Percentiles rank a stretch among this genome's conserved stretches.
Evolutionary conservation across 2,329 filamentous ascomycete species (phyloP).

Genomic region (Rosellinia necatrix): DNA sequence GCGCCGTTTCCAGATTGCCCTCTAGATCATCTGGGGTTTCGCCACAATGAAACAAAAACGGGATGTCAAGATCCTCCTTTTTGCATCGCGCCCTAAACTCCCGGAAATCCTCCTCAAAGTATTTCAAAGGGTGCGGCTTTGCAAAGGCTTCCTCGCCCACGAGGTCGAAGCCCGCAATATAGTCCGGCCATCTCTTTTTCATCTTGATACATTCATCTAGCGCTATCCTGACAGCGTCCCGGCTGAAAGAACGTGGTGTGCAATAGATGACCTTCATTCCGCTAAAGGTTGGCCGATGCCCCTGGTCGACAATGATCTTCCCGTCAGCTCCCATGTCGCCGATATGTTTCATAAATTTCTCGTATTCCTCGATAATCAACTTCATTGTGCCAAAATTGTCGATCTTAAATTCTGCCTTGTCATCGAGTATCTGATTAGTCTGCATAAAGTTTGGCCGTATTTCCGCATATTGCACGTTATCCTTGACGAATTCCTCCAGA

Average conservation of each 20-base stretch:
- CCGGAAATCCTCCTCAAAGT: slow-evolving; percentile 54
- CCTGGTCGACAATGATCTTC: slow-evolving; percentile 29
- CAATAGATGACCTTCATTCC: slow-evolving; percentile 66
- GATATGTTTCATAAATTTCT: slow-evolving; percentile 46
- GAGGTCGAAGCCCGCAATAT: slow-evolving; percentile 65
- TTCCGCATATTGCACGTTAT: slow-evolving; percentile 65
- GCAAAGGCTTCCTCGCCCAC: slow-evolving; percentile 59
- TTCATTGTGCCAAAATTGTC: slow-evolving; percentile 56
- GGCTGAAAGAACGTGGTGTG: slow-evolving; percentile 59
- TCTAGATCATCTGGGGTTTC: slow-evolving; percentile 73
- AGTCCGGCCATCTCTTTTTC: slow-evolving; percentile 53
- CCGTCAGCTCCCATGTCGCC: slow-evolving; percentile 38
- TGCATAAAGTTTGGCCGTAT: slow-evolving; percentile 64
- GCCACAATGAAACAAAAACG: slow-evolving; percentile 77
- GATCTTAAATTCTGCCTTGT: slow-evolving; percentile 52
- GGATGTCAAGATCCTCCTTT: slow-evolving; percentile 57
- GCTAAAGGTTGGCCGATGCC: slow-evolving; percentile 48
- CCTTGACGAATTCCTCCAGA: slow-evolving; percentile 58
- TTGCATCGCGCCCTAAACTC: slow-evolving; percentile 54
- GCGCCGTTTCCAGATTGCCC: slow-evolving; percentile 71
- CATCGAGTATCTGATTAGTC: slow-evolving; percentile 54
- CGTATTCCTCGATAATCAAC: slow-evolving; percentile 54
- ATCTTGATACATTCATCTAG: slow-evolving; percentile 59
- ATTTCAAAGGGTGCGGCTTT: slow-evolving; percentile 55
- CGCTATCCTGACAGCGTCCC: slow-evolving; percentile 49